A percentile compares a stretch with the other conserved stretches of the same genome.
Evolutionary conservation across 257 asterid genomes (phyloP).

Genomic region (Lycium barbarum): DNA sequence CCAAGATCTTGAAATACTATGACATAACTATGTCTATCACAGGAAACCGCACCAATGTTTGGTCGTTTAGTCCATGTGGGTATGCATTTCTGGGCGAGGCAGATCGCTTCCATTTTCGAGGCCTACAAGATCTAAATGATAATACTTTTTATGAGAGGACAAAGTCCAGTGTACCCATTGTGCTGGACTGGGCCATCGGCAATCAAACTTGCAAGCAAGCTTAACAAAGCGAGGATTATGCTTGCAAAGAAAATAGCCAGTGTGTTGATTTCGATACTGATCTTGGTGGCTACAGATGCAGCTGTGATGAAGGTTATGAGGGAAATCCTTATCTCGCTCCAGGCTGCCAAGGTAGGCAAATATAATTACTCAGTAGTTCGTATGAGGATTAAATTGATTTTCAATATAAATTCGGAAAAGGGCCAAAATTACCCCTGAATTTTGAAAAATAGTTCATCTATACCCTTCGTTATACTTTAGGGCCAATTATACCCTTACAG

Average conservation of each 20-base stretch:
- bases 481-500: too few relatives aligned
- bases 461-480: too few relatives aligned
- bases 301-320: conserved; percentile 26
- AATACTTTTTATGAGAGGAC: background rate
- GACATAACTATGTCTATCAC: background rate
- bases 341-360: conserved; percentile 42
- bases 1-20: conserved; percentile 24
- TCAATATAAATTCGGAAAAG: too few relatives aligned
- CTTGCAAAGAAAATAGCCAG: conserved; percentile 31
- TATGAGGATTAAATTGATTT: too few relatives aligned
- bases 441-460: too few relatives aligned
- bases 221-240: background rate
- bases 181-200: conserved; percentile 31
- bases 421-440: too few relatives aligned
- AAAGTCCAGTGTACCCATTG: conserved; percentile 14
- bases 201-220: conserved; percentile 27
- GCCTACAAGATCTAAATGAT: conserved; percentile 9
- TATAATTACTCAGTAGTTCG: too few relatives aligned
- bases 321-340: conserved; percentile 36
- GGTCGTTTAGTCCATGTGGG: conserved; percentile 27
- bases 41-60: background rate
- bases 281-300: conserved; percentile 34
- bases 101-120: background rate
- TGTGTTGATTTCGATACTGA: conserved; percentile 12
- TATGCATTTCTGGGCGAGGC: conserved; percentile 37